phyloP scores from a whole-genome alignment of 768 basidiomycete species.

The Hebeloma cylindrosporum region DNA sequence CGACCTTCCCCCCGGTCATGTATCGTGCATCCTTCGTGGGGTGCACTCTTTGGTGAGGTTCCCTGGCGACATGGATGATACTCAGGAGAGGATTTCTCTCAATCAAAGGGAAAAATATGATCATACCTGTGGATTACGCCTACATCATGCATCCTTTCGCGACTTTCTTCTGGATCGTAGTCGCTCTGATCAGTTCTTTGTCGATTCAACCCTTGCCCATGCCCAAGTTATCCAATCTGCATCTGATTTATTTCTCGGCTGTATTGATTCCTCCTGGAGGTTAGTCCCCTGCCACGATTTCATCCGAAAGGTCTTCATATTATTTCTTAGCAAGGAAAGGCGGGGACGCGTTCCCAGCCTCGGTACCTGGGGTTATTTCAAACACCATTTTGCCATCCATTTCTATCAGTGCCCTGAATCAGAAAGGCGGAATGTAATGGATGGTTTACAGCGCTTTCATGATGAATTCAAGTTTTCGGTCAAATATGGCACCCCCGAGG shows the following conservation, averaged over 20 bases:
- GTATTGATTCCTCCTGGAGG: conserved; percentile 9
- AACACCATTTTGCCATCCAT: conserved; percentile 14
- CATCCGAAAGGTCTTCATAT: not conserved
- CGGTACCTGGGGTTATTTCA: conserved; percentile 18
- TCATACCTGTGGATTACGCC: conserved; percentile 12
- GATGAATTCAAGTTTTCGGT: too few relatives aligned
- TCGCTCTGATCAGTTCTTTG: conserved; percentile 9
- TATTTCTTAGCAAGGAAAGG: not conserved
- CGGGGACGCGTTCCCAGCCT: not conserved
- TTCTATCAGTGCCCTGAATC: conserved; percentile 5
- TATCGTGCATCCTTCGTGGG: conserved; percentile 7
- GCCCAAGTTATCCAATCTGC: conserved; percentile 5
- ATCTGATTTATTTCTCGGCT: conserved; percentile 6
- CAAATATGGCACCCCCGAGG: too few relatives aligned
- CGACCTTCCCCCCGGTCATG: conserved; percentile 2
- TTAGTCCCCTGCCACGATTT: not conserved
- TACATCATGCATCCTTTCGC: conserved; percentile 13
- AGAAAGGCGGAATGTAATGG: not conserved
- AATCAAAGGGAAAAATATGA: conserved; percentile 11
- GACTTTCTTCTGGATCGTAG: conserved; percentile 14
- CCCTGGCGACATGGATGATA: conserved; percentile 8
- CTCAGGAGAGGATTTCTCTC: conserved; percentile 7
- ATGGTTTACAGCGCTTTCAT: conserved; percentile 5
- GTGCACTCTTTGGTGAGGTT: conserved; percentile 14
- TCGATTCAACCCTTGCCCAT: conserved; percentile 7